Base-by-base conservation (phyloP, 345 rosid genomes). In the Pugionium dolabratum region DNA sequence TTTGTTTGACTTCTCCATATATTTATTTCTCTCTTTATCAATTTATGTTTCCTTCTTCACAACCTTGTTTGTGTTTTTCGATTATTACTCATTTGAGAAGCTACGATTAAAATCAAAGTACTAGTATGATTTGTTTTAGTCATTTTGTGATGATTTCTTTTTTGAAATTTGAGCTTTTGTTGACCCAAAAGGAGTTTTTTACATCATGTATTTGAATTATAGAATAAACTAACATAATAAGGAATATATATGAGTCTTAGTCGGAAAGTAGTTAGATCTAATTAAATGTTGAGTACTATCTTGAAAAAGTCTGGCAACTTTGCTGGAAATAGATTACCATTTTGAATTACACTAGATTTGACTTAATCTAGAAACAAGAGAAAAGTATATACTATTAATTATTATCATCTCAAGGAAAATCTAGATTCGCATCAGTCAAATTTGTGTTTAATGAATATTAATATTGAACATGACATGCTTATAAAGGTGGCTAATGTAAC, bases 1-100 rank as follows among this genome's bases (percentile, higher is more conserved):
- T 70, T 2, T 9, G 50, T 37, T 70, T 62, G 75, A 70, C 75
- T 70, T 44, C 26, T 4, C 6, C 6, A 11, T 18, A 59, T 42
- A 41, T 68, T 59, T 7, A 25, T 49, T 32, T 68, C 8, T 58
- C 18, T 36, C 10, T 48, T 53, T 42, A 42, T 53, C 4, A 9
- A 39, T 35, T 8, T 0, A 27, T 49, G 10, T 46, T 25, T 35
- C 46, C 30, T 54, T 55, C 11, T 42, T 58, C 41, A 31, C 46
- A 40, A 48, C 34, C 36, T 58, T 6, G n/a, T 27, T 6, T 49
- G 18, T 31, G 42, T 4, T 69, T 61, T 41, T 60, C 42, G 54
- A 60, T 51, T 10, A 43, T 1, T 33, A 59, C 54, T 1, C 40
- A 41, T 43, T 51, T 7, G 18, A 18, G 42, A 40, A 49, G 25